These are phyloP conservation scores for Marvania coccoides DNA, from an alignment of 139 green algal genomes.

Conservation along the genomic window DNA sequence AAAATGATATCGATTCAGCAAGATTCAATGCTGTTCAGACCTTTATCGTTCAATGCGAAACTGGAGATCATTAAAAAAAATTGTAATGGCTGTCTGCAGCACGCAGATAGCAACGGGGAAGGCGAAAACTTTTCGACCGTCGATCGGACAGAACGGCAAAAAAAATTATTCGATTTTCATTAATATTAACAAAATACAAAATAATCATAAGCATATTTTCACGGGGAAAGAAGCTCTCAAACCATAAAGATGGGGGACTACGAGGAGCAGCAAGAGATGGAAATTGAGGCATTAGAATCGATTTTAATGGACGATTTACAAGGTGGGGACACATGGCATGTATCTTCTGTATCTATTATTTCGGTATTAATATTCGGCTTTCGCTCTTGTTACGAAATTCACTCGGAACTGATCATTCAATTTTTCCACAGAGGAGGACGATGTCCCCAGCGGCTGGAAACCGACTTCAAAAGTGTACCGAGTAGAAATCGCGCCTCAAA, in stretches of 20 bases:
- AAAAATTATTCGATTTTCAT: too few relatives aligned
- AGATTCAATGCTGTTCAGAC: too few relatives aligned
- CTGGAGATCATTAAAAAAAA: too few relatives aligned
- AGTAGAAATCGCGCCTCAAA: slow-evolving; percentile 15
- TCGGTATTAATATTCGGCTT: background rate
- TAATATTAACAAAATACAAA: too few relatives aligned
- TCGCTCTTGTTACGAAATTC: background rate
- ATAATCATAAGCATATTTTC: too few relatives aligned
- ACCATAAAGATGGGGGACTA: slow-evolving; percentile 17
- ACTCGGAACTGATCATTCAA: background rate
- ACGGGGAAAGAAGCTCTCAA: too few relatives aligned
- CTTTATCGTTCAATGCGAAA: too few relatives aligned
- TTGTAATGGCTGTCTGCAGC: too few relatives aligned
- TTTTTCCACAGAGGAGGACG: slow-evolving; percentile 17
- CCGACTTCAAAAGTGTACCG: background rate
- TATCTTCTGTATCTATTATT: background rate
- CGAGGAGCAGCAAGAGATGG: slow-evolving; percentile 40
- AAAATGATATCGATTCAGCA: too few relatives aligned
- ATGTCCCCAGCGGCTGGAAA: slow-evolving; percentile 23
- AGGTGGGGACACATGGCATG: background rate
- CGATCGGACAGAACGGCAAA: too few relatives aligned
- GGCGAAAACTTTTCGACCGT: too few relatives aligned
- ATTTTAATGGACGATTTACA: slow-evolving; percentile 47
- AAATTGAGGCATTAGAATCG: slow-evolving; percentile 44
- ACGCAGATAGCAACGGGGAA: too few relatives aligned